Conservation (phyloP, 2,329 filamentous ascomycete genomes). For the Hymenoscyphus occultus region DNA sequence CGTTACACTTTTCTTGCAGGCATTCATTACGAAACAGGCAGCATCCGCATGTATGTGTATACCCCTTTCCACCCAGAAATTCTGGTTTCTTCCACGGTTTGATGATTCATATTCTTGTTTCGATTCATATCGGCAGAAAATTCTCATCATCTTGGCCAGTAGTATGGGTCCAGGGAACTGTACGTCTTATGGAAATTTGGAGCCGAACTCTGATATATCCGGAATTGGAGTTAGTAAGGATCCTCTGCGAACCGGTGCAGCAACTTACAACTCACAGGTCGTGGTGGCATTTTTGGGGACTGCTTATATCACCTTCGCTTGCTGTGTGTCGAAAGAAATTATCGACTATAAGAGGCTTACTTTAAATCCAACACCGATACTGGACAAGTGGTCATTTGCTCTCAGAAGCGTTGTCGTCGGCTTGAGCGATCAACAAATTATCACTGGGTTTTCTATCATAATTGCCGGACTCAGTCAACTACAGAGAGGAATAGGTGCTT, state of each 20-base stretch:
- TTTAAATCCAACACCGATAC: not conserved
- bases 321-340: constrained; percentile 9
- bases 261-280: not conserved
- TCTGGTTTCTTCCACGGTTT: no score
- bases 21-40: no score
- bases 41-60: no score
- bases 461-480: constrained; percentile 32
- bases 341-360: constrained; percentile 6
- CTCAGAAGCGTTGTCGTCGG: not conserved
- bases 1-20: no score
- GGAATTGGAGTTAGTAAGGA: constrained; percentile 7
- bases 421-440: constrained; percentile 34
- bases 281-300: not conserved
- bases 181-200: not conserved
- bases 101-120: no score
- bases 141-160: not conserved
- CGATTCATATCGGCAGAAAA: no score
- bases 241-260: not conserved
- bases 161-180: constrained; percentile 2
- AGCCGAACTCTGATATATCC: constrained; percentile 8
- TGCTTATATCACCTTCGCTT: constrained; percentile 6
- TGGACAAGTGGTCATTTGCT: constrained; percentile 4
- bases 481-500: constrained; percentile 24
- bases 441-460: constrained; percentile 36
- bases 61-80: no score